phyloP scores from a whole-genome alignment of 768 basidiomycete genomes.

The Hypsizygus marmoreus region DNA sequence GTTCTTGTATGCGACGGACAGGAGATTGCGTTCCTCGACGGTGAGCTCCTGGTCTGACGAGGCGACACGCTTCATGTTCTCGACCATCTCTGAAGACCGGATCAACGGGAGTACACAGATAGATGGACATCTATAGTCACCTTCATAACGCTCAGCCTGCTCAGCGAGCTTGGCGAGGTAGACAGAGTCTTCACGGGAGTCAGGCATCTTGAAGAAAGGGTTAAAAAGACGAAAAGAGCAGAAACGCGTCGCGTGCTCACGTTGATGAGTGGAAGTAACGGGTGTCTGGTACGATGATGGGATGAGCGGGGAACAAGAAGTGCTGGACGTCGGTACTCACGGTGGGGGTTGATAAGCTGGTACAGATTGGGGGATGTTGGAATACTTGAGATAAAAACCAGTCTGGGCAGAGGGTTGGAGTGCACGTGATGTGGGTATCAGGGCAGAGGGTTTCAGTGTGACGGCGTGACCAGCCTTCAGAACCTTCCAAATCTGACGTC shows the following conservation, averaged over 20 bases:
- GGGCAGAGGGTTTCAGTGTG: constrained; percentile 49
- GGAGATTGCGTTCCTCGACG: constrained; percentile 96
- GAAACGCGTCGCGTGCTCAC: constrained; percentile 48
- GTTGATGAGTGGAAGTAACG: constrained; percentile 30
- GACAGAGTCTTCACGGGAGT: constrained; percentile 93
- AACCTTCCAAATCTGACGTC: constrained; percentile 19
- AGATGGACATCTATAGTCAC: constrained; percentile 39
- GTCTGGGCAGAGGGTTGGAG: constrained; percentile 70
- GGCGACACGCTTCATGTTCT: constrained; percentile 99
- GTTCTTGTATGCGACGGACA: constrained; percentile 99
- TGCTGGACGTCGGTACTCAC: constrained; percentile 46
- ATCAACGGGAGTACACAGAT: constrained; percentile 15
- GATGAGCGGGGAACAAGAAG: constrained; percentile 21
- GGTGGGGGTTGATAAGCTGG: constrained; percentile 40
- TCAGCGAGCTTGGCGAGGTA: constrained; percentile 99
- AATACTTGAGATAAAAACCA: constrained; percentile 64
- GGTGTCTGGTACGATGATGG: constrained; percentile 14
- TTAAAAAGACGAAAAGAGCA: constrained; percentile 32
- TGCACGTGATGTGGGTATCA: constrained; percentile 37
- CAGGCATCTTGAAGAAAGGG: constrained; percentile 62
- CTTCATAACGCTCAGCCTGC: constrained; percentile 99
- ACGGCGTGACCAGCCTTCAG: constrained; percentile 27
- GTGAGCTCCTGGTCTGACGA: constrained; percentile 98
- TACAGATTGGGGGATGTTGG: constrained; percentile 46
- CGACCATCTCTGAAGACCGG: constrained; percentile 80